Base-by-base conservation (phyloP, 352 stramenopile species). In the Lagenidium giganteum region DNA sequence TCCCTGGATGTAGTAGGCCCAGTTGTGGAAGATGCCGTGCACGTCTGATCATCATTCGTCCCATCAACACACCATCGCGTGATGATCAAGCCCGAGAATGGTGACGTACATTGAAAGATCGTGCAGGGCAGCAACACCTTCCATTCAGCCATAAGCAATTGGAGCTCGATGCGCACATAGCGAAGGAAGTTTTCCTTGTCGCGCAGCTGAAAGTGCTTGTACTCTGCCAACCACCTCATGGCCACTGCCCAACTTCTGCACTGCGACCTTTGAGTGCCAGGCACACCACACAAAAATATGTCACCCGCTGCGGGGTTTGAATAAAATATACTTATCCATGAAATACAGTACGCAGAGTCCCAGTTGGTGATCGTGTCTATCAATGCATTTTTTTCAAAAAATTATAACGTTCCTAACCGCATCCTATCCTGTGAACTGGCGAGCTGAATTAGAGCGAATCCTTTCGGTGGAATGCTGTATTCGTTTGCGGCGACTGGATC, bases 1-100 rank as follows among this genome's bases (percentile, higher is more conserved):
- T 21, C 41, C 72, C 48, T 93, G 82, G 41, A 93, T 74, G 62
- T 76, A 93, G 66, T 93, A 93, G 29, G 82, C 82, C 32, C 86
- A 27, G 64, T 93, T 93, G 62, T 93, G 82, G 62, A 92, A 91
- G 43, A 93, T 57, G 30, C 54, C 73, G 54, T 91, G 79, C 42
- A 79, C 51, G 59, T 93, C 71, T 87, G 17, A 29, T 17, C 3
- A 31, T 3, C 21, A 13, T 21, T 14, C 4, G 11, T 27, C 13
- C 20, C 14, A 25, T 14, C 22, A 24, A 9, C 5, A 36, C 8
- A 29, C 2, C 41, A 27, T 34, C 44, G n/a, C n/a, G 18, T 22
- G 3, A 1, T 33, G 8, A 11, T 38, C 11, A 59, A 16, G 26
- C n/a, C 16, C 7, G 27, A 26, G 31, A 17, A 17, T n/a, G 8